Evolutionary conservation across 805 yeast species (phyloP).

Genomic region (Nakazawaea sp.): DNA sequence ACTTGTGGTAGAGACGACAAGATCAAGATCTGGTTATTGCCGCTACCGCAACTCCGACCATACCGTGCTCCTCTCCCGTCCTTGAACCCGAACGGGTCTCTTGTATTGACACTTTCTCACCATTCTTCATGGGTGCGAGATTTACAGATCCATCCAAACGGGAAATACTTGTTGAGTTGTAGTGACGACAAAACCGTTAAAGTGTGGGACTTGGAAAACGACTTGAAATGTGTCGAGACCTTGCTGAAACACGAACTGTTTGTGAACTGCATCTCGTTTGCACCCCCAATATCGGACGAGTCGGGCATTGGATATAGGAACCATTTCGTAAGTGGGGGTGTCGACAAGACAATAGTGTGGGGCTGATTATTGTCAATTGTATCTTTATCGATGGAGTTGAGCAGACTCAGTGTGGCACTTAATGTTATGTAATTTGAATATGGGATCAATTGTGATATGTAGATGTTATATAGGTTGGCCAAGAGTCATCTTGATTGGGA

Average conservation of each 20-base stretch:
- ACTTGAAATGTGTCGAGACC: slow-evolving; percentile 38
- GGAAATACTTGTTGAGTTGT: slow-evolving; percentile 59
- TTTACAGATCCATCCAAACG: slow-evolving; percentile 67
- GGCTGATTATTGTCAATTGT: too few relatives aligned
- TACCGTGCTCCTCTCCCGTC: slow-evolving; percentile 52
- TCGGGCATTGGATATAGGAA: slow-evolving; percentile 4
- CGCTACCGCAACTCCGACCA: slow-evolving; percentile 52
- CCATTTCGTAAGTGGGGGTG: slow-evolving; percentile 11
- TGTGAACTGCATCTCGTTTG: slow-evolving; percentile 55
- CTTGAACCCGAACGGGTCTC: slow-evolving; percentile 52
- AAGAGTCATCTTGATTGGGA: too few relatives aligned
- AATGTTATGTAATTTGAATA: too few relatives aligned
- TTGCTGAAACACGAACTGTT: slow-evolving; percentile 70
- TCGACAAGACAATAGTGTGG: slow-evolving; percentile 10
- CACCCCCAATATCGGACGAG: slow-evolving; percentile 28
- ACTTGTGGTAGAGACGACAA: slow-evolving; percentile 77
- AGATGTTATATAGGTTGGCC: too few relatives aligned
- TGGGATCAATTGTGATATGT: too few relatives aligned
- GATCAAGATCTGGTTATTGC: slow-evolving; percentile 72
- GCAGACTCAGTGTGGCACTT: too few relatives aligned
- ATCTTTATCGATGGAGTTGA: too few relatives aligned
- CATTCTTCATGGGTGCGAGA: slow-evolving; percentile 86
- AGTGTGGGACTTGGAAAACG: slow-evolving; percentile 62
- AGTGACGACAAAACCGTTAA: slow-evolving; percentile 75
- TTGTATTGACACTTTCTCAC: slow-evolving; percentile 53